Evolutionary conservation across 2,329 filamentous ascomycete genomes (phyloP), one percentile per base, ranked within the genome.

Genomic region (Thielaviopsis populi): DNA sequence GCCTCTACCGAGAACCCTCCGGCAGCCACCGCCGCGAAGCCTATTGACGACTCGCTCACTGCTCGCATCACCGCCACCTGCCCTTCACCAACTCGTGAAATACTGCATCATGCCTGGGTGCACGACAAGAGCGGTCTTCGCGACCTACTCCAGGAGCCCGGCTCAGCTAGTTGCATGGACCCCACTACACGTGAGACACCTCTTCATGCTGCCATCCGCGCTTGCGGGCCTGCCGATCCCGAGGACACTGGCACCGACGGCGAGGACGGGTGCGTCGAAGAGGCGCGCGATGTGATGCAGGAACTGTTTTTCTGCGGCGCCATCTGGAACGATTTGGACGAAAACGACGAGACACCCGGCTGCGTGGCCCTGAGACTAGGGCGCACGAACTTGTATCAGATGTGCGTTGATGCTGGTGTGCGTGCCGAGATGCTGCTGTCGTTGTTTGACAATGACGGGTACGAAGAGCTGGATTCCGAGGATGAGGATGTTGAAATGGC

Each of bases 241-340:
- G 68, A 68, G 3, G 69, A 70, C 10, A 66, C 68, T 15, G 68
- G 68, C 4, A 68, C 71, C 2, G 72, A 73, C 2, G 72, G 72
- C 10, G 75, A 76, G 27, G 74, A 76, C 30, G 69, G 74, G 62
- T 72, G 74, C 30, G 73, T 87, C 40, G 81, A 85, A 58, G 81
- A 82, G 46, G 88, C 85, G 2, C 80, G 81, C 63, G 82, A 84
- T 62, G 86, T 86, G 0, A 77, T 96, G 3, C 81, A 83, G 68
- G 82, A 94, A 70, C 79, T 97, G 7, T 84, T 97, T 66, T 81
- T 91, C 70, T 87, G 88, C 69, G 94, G 94, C 40, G 94, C 90
- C 11, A 96, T 97, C 69, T 99, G 94, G 94, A 99, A 99, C 75
- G 91, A 96, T 72, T 78, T 97, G 64, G 90, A 97, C 73, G 76